A percentile compares a stretch with the other conserved stretches of the same genome.
phyloP scores from a whole-genome alignment of 805 yeast species.

The Pichia rugopelliculosa region DNA sequence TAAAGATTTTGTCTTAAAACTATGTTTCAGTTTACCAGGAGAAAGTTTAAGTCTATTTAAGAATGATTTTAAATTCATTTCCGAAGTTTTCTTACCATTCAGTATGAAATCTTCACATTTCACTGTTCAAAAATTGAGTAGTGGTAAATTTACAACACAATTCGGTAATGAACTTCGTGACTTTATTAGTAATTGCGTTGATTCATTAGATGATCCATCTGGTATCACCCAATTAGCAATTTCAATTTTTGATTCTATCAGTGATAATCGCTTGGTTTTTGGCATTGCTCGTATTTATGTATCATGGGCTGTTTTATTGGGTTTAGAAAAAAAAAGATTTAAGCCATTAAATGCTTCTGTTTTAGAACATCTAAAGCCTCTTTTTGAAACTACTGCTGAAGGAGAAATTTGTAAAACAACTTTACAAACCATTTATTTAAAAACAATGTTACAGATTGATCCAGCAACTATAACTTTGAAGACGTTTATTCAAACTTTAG shows the following conservation, averaged over 20 bases:
- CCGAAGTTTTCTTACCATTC: slow-evolving; percentile 44
- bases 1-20: slow-evolving; percentile 49
- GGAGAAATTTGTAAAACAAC: slow-evolving; percentile 42
- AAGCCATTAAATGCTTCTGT: slow-evolving; percentile 22
- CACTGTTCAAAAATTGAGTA: slow-evolving; percentile 29
- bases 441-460: slow-evolving; percentile 35
- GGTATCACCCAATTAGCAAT: slow-evolving; percentile 15
- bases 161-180: slow-evolving; percentile 46
- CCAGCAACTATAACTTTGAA: slow-evolving; percentile 21
- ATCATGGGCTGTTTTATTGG: slow-evolving; percentile 48
- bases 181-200: slow-evolving; percentile 37
- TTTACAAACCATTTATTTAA: slow-evolving; percentile 45
- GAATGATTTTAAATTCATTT: slow-evolving; percentile 34
- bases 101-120: slow-evolving; percentile 60
- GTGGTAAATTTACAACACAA: slow-evolving; percentile 37
- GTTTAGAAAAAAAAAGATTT: slow-evolving; percentile 28
- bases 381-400: slow-evolving; percentile 30
- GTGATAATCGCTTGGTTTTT: slow-evolving; percentile 42
- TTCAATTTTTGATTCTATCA: slow-evolving; percentile 39
- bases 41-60: slow-evolving; percentile 42
- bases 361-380: slow-evolving; percentile 23
- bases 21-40: slow-evolving; percentile 46
- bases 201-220: slow-evolving; percentile 17
- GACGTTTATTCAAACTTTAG: slow-evolving; percentile 30
- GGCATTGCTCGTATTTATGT: slow-evolving; percentile 67